phyloP scores from a whole-genome alignment of 2,329 filamentous ascomycete genomes.

The Pestalotiopsis sp. region DNA sequence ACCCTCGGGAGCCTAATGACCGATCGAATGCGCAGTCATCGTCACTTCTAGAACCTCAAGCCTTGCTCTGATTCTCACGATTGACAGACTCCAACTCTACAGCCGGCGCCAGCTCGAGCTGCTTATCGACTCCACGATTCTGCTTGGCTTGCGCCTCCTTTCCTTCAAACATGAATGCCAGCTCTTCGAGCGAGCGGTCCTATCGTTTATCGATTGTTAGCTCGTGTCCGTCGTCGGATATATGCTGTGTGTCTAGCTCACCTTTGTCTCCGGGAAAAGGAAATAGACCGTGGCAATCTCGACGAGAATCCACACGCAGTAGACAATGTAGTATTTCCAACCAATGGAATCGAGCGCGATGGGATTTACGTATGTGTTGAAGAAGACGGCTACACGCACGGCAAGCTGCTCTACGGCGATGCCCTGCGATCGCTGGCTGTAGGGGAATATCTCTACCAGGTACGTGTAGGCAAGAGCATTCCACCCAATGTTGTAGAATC shows the following conservation, averaged over 20 bases:
- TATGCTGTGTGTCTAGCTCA: not conserved
- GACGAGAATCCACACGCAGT: constrained; percentile 37
- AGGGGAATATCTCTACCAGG: constrained; percentile 42
- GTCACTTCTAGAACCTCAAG: not conserved
- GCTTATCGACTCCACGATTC: constrained; percentile 32
- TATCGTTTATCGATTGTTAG: not conserved
- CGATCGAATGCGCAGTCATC: not conserved
- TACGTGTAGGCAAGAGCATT: constrained; percentile 41
- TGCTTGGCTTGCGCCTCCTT: constrained; percentile 29
- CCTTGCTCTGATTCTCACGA: not conserved
- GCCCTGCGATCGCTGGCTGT: constrained; percentile 39
- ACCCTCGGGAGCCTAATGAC: not conserved
- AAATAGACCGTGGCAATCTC: constrained; percentile 37
- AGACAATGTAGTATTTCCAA: constrained; percentile 42
- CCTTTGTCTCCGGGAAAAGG: constrained; percentile 36
- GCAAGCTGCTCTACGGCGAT: constrained; percentile 41
- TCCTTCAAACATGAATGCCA: constrained; percentile 38
- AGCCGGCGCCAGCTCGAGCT: constrained; percentile 25
- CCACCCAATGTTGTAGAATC: constrained; percentile 41
- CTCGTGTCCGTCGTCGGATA: not conserved
- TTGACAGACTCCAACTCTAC: not conserved
- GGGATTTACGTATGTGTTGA: constrained; percentile 52
- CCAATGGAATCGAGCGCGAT: constrained; percentile 42
- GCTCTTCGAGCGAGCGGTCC: constrained; percentile 35
- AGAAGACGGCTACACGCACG: constrained; percentile 41